Base-by-base conservation (phyloP, 768 basidiomycete genomes). In the Tephrocybe sp. region DNA sequence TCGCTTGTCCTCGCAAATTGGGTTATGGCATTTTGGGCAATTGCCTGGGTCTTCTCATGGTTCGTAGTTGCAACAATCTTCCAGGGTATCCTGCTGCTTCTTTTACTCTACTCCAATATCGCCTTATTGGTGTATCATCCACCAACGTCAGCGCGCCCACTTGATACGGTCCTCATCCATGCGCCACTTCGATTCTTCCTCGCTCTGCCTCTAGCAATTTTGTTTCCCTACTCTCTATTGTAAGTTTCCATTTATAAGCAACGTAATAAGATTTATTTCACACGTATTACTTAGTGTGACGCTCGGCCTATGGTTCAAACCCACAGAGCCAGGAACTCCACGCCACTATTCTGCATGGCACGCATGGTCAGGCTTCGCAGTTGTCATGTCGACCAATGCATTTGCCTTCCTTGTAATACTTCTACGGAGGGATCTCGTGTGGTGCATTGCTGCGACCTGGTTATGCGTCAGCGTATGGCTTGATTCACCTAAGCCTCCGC, bases 131-230 rank as follows among this genome's bases (percentile, higher is more conserved):
- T 85, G 13, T 92, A 94, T 61, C 87, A 87, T 41, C 67, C 76
- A 0, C 86, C 87, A 0, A 77, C 72, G 0, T 70, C 70, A 19
- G 64, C 69, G 0, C 77, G 83, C 1, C 91, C 90, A 0, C 65
- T 95, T 35, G 92, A 94, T 65, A 83, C 81, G 31, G 75, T 84
- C 0, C 84, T 95, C 57, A 89, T 97, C 49, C 94, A 97, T 58
- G 88, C 89, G 0, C 95, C 95, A 0, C 72, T 96, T 47, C 77
- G 89, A 2, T 84, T 92, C 52, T 87, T 87, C 63, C 65, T 79
- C 35, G 66, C 76, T 23, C 62, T 85, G 2, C 79, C 82, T 2
- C 64, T 85, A 22, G 68, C 67, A 3, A 69, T 87, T 32, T 68
- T 87, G 51, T 84, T 91, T 53, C 75, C 79, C 0, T 61, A 77